These are phyloP conservation scores for Lipomyces mesembrius DNA, from an alignment of 805 yeast genomes.

Conservation along the genomic window DNA sequence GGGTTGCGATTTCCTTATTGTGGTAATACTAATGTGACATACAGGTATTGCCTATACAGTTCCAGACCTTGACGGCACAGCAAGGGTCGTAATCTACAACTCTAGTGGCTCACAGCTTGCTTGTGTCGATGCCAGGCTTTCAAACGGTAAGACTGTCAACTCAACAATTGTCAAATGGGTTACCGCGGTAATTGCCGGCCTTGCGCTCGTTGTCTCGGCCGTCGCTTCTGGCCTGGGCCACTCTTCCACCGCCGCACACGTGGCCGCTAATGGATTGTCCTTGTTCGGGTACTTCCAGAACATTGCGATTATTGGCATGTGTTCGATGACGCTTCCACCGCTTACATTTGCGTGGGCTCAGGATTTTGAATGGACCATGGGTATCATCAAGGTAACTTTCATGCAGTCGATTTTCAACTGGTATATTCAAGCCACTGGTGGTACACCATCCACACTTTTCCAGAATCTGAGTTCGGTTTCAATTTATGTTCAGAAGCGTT, in stretches of 20 bases:
- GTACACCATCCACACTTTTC: constrained; percentile 76
- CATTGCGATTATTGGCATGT: constrained; percentile 89
- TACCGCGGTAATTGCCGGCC: constrained; percentile 85
- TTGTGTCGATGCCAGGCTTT: constrained; percentile 85
- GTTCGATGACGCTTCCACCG: constrained; percentile 95
- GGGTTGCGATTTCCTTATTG: background rate
- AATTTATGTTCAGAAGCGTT: constrained; percentile 75
- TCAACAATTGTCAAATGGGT: constrained; percentile 95
- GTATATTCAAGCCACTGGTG: constrained; percentile 96
- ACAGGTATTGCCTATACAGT: constrained; percentile 73
- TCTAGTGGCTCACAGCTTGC: constrained; percentile 59
- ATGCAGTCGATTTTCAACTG: constrained; percentile 79
- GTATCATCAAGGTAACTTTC: constrained; percentile 74
- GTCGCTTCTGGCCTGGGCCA: constrained; percentile 86
- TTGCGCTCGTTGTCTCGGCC: constrained; percentile 87
- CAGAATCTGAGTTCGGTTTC: constrained; percentile 68
- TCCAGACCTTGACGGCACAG: constrained; percentile 94
- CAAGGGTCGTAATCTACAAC: constrained; percentile 68
- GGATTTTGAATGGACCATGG: constrained; percentile 95
- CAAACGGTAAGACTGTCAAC: constrained; percentile 92
- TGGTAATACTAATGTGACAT: background rate
- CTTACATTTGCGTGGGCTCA: constrained; percentile 98
- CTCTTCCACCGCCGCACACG: constrained; percentile 91
- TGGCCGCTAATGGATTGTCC: constrained; percentile 94
- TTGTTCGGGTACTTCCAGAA: constrained; percentile 92